Base-by-base conservation (phyloP, 2,329 filamentous ascomycete species). In the Lasiodiplodia theobromae region DNA sequence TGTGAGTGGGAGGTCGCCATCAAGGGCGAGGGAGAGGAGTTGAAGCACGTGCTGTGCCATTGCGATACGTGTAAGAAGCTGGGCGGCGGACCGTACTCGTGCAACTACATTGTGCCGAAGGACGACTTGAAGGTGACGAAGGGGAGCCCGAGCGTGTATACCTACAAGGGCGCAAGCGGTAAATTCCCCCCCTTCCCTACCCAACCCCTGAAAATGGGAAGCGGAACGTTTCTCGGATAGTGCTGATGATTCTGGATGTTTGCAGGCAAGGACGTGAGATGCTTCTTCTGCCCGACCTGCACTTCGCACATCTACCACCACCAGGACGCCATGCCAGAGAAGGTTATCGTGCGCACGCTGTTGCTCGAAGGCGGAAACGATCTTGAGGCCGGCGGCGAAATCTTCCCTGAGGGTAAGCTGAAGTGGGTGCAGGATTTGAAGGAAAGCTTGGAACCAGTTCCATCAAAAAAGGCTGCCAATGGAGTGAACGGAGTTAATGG, bases 281-380 rank as follows among this genome's bases (percentile, higher is more conserved):
- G 79, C 70, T 80, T 74, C 69, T 80, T 78, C 68, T 81, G 79
- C 68, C 70, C 72, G 21, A 78, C 71, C 4, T 81, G 79, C 70
- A 81, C 79, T 5, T 77, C 73, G 53, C 79, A 81, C 68, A 76
- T 81, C n/a, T 81, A 80, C 58, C 79, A 81, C 67, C 76, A 79
- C 51, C 79, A 80, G 68, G 77, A 78, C 54, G 76, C 75, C 11
- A 79, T 81, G 77, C 77, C 78, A 2, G 79, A 79, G 10, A 79
- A 79, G 67, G 74, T 79, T 25, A 80, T 82, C 64, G 76, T 80
- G 18, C 72, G 79, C 40, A 82, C 79, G 8, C 70, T 80, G 49
- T 69, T 82, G 34, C 73, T 80, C 3, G 79, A 81, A 3, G 76
- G 78, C 8, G 77, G 78, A 10, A 72, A 73, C 21, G 70, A 75